Base-by-base conservation (phyloP, 495 filamentous ascomycete genomes). In the Delitschia confertaspora region DNA sequence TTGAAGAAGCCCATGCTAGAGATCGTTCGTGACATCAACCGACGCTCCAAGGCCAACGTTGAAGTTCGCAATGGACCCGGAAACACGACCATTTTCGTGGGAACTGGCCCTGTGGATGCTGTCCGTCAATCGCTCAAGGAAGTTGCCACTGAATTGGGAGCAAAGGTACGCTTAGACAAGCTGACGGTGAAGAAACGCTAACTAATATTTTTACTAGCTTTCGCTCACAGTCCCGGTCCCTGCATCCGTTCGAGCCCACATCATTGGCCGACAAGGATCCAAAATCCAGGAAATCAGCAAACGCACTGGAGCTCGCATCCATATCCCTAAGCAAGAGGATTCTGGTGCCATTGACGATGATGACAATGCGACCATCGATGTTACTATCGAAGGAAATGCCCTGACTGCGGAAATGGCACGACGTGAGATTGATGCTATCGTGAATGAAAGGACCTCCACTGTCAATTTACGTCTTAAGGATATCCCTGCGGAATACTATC, bases 221-320 rank as follows among this genome's bases (percentile, higher is more conserved):
- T 75, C 78, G 22, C 61, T 83, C 40, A 78, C 75, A 45, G 71
- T 95, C 19, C 71, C 84, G 2, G 80, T 98, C 44, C 91, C 91
- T 18, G 72, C 82, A 10, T 88, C 83, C 23, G 75, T 85, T 4
- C 78, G 85, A 34, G 72, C 85, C 10, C 78, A 85, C 60, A 85
- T 99, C 59, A 95, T 99, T 60, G 93, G 91, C 57, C 84, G 82
- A 38, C 76, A 82, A 60, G 93, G 93, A 40, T 71, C 83, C n/a
- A 88, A 80, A 27, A 85, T 99, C 55, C 85, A 93, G 58, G 76
- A 80, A 22, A 76, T 99, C 39, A 79, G 83, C 61, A 80, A 83
- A 60, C 79, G 82, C 51, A 85, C 85, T 0, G 86, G 88, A 35
- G 88, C 91, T 13, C 76, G 78, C 27, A 84, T 99, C 49, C 84